These are phyloP conservation scores for Plenodomus lindquistii DNA, from an alignment of 2,329 filamentous ascomycete genomes.

Conservation along the genomic window DNA sequence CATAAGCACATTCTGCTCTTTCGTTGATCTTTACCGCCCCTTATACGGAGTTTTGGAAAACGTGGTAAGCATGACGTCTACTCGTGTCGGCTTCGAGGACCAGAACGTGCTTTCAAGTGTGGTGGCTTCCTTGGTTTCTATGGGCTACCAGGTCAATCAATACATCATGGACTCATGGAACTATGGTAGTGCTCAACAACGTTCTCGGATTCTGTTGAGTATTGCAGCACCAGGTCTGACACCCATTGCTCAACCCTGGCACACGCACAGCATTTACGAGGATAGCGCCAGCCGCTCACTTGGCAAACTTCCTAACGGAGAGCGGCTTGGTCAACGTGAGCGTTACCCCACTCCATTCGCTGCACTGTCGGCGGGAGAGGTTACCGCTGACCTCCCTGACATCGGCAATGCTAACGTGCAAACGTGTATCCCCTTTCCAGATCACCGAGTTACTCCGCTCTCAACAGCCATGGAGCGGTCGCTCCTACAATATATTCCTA, in stretches of 20 bases:
- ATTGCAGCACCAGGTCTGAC: constrained; percentile 69
- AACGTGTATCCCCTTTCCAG: constrained; percentile 67
- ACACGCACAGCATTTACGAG: constrained; percentile 63
- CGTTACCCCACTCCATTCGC: constrained; percentile 62
- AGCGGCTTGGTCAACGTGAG: constrained; percentile 60
- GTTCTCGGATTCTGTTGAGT: constrained; percentile 70
- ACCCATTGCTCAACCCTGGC: constrained; percentile 59
- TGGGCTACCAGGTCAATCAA: constrained; percentile 76
- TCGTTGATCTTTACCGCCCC: constrained; percentile 74
- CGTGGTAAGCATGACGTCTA: constrained; percentile 66
- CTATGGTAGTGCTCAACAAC: constrained; percentile 66
- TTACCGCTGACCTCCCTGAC: constrained; percentile 62
- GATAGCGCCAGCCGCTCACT: constrained; percentile 46
- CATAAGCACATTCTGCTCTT: constrained; percentile 75
- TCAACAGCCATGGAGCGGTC: constrained; percentile 38
- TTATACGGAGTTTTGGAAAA: constrained; percentile 80
- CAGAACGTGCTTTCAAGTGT: constrained; percentile 75
- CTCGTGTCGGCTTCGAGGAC: constrained; percentile 48
- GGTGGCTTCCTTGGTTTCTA: constrained; percentile 70
- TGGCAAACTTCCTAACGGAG: constrained; percentile 50
- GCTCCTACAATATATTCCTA: constrained; percentile 64
- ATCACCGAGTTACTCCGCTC: constrained; percentile 60
- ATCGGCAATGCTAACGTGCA: constrained; percentile 66
- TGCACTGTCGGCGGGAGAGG: constrained; percentile 58
- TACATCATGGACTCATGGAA: constrained; percentile 71